Conservation (phyloP, 2,329 filamentous ascomycete genomes). For the Pseudogymnoascus sp. region DNA sequence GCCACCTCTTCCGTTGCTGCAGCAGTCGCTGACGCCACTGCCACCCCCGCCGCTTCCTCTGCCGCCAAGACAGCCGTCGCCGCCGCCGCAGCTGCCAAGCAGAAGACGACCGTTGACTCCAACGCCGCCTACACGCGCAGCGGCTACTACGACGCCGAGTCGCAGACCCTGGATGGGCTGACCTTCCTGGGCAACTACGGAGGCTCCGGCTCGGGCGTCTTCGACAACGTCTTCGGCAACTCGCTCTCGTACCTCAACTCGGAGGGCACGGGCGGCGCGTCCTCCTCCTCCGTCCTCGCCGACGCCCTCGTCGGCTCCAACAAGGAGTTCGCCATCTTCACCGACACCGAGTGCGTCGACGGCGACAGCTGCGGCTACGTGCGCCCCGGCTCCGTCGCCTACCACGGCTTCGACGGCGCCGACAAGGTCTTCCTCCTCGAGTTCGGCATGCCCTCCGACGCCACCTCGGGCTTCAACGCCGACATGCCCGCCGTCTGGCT, state of each 20-base stretch:
- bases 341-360: slow-evolving; percentile 38
- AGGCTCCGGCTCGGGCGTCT: slow-evolving; percentile 45
- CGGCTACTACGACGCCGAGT: slow-evolving; percentile 38
- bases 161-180: slow-evolving; percentile 40
- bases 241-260: slow-evolving; percentile 47
- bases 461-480: slow-evolving; percentile 41
- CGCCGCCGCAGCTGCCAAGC: slow-evolving; percentile 12
- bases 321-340: slow-evolving; percentile 43
- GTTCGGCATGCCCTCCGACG: slow-evolving; percentile 61
- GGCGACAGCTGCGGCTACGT: slow-evolving; percentile 38
- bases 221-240: slow-evolving; percentile 45
- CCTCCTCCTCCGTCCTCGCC: slow-evolving; percentile 40
- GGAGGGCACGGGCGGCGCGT: slow-evolving; percentile 37
- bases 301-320: slow-evolving; percentile 41
- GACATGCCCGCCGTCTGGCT: slow-evolving; percentile 72
- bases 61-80: slow-evolving; percentile 12
- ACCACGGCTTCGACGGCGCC: slow-evolving; percentile 60
- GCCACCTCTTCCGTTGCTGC: slow-evolving; percentile 12
- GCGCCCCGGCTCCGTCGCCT: slow-evolving; percentile 40
- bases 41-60: background rate
- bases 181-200: slow-evolving; percentile 52
- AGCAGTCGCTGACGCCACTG: slow-evolving; percentile 8
- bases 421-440: slow-evolving; percentile 67
- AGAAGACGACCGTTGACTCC: slow-evolving; percentile 1
- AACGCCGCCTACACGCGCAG: slow-evolving; percentile 34